Evolutionary conservation across 768 basidiomycete genomes (phyloP), one percentile per base, ranked within the genome.

Genomic region (Xanthoconium purpureum): DNA sequence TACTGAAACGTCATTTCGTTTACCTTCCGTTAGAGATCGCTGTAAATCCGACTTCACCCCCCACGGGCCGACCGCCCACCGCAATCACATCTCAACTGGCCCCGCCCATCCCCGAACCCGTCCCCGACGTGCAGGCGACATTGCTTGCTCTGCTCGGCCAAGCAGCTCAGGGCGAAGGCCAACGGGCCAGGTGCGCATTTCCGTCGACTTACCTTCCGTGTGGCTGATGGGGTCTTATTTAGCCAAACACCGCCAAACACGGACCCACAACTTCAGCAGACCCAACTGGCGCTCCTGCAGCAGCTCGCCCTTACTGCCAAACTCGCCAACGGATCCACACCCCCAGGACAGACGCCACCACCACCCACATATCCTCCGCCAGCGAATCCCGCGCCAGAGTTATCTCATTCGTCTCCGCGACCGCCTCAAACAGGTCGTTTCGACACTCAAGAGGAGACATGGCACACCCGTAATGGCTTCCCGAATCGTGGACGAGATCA

Each of bases 271-370:
- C 64, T 82, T 63, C 81, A 82, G 59, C 71, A 80, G 50, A 73
- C 77, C 58, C 87, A 88, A 67, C 74, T 92, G 53, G 84, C 87
- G 47, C 75, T 89, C 61, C 75, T 94, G 64, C 89, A 91, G 67
- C 89, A 90, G 68, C 79, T 92, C 68, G 79, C 88, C 51, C 83
- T 84, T 64, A 80, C 81, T 63, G 81, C 85, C 40, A 78, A 73
- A 57, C 68, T 70, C 39, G 70, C 64, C 62, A 77, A 70, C 55
- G 72, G 58, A 53, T 73, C 62, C 7, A 60, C 64, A 2, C 60
- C 63, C 18, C 60, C 68, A 60, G 59, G 58, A 59, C 55, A 61
- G 55, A 69, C 68, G 50, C 33, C 68, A 49, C 61, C 69, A 60
- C 56, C 66, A 61, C 69, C 68, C 60, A 69, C 63, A 35, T 56